Evolutionary conservation across 331 rosid species (phyloP), one percentile per base, ranked within the genome.

Genomic region (Quercus phellos): DNA sequence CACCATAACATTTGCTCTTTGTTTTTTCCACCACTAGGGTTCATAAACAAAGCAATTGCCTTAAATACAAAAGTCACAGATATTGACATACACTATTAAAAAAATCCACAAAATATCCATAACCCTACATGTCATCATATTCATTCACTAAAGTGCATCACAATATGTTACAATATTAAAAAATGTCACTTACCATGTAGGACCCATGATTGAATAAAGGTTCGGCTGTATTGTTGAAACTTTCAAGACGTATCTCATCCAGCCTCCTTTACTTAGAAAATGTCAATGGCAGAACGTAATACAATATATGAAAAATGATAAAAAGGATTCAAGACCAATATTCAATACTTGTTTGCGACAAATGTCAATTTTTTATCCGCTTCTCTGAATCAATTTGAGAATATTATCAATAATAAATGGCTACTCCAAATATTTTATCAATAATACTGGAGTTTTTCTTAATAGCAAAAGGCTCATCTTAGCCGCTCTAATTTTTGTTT

Each of bases 191-290:
- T 77, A 92, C 97, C 99, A 87, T 92, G 98, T 84, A 90, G 73
- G 75, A 92, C 92, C 99, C 98, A 94, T 4, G 99, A 92, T 69
- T 91, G 99, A 43, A 94, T 90, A 72, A 88, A 75, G 34, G 93
- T 89, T 84, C 98, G 87, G 86, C 94, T 94, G 80, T 90, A 94
- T 51, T 94, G 93, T 73, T 88, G 88, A 79, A 80, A 92, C 88
- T 90, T 79, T 91, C 90, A 30, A 90, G 88, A 79, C 98, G 92
- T 58, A 87, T 38, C 79, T 95, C 98, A 84, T 95, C 99, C 74
- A 92, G 85, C 88, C 96, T 86, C 88, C 55, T 89, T 80, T 81
- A 91, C 88, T 96, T 95, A 38, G 70, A 43, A 83, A 77, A 67
- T 66, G 8, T 1, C 72, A 54, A 9, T 56, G 74, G 66, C 30